Base-by-base conservation (phyloP, 2,329 filamentous ascomycete genomes). In the Helicocarpus griseus region DNA sequence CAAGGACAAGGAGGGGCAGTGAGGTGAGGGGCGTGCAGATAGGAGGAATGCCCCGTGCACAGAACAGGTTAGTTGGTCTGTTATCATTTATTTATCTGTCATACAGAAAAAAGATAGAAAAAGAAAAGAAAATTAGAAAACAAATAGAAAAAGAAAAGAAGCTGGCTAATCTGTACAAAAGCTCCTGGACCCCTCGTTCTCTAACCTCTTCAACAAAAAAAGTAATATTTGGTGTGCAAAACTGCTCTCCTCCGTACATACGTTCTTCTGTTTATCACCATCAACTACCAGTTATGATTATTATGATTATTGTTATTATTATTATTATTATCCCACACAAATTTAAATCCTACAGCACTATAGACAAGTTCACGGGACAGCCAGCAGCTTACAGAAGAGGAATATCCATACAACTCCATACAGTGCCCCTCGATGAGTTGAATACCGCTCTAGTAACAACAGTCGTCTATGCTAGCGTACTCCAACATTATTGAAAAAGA, bases 101-200 rank as follows among this genome's bases (percentile, higher is more conserved):
- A n/a, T n/a, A n/a, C n/a, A n/a, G n/a, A n/a, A 54, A 45, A 54
- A 31, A 48, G 24, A 39, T 38, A 50, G 29, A 22, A 53, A 47
- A 14, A 44, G 36, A 41, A 40, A 49, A 43, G 39, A 44, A 43
- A 41, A 17, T 21, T 41, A 21, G 38, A 49, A 14, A n/a, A n/a
- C n/a, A 41, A 41, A 41, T 9, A 35, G 31, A 49, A 31, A 21
- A 43, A 36, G 19, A 24, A 14, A 9, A 26, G 21, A 9, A 24
- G 21, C 21, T 40, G 11, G 35, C 17, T 7, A 11, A 17, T 24
- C 19, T 17, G 21, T 7, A 21, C 14, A 11, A 4, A 26, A 24
- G 17, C 35, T 38, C 35, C n/a, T 1, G 35, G 26, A n/a, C 33
- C 6, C 14, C 13, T 17, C 6, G 8, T 14, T 17, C 22, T 17